These are phyloP conservation scores for Candida tunisiensis DNA, from an alignment of 1,139 yeast species.

Conservation along the genomic window DNA sequence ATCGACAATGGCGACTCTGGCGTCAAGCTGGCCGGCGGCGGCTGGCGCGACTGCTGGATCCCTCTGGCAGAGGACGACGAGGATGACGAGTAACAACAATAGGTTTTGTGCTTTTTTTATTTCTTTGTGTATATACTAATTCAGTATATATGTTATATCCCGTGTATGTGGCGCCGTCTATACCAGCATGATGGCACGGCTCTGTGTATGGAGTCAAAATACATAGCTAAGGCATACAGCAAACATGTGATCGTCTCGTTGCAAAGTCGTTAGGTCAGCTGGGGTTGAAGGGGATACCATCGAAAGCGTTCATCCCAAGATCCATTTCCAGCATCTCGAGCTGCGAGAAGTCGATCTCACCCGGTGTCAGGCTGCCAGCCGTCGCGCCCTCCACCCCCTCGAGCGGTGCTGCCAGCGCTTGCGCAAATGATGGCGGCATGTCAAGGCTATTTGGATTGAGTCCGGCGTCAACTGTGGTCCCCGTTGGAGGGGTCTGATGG, in stretches of 20 bases:
- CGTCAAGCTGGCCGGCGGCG: conserved; percentile 40
- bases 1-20: conserved; percentile 42
- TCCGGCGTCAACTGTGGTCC: too few species aligned
- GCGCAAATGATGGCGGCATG: too few species aligned
- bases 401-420: too few species aligned
- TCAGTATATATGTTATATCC: too few species aligned
- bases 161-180: too few species aligned
- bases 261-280: neutral
- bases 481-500: too few species aligned
- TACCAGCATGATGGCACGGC: too few species aligned
- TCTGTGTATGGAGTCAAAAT: too few species aligned
- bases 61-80: conserved; percentile 27
- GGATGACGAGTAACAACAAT: conserved; percentile 5
- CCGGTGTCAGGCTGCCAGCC: neutral
- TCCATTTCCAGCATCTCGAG: neutral
- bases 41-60: conserved; percentile 52
- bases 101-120: neutral
- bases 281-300: conserved; percentile 1
- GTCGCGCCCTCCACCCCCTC: neutral
- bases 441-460: too few species aligned
- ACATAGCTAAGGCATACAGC: too few species aligned
- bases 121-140: neutral
- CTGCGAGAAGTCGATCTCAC: neutral
- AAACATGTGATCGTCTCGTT: too few species aligned
- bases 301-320: neutral